phyloP scores from a whole-genome alignment of 2,329 filamentous ascomycete genomes.

The Lasiodiplodia hormozganensis region DNA sequence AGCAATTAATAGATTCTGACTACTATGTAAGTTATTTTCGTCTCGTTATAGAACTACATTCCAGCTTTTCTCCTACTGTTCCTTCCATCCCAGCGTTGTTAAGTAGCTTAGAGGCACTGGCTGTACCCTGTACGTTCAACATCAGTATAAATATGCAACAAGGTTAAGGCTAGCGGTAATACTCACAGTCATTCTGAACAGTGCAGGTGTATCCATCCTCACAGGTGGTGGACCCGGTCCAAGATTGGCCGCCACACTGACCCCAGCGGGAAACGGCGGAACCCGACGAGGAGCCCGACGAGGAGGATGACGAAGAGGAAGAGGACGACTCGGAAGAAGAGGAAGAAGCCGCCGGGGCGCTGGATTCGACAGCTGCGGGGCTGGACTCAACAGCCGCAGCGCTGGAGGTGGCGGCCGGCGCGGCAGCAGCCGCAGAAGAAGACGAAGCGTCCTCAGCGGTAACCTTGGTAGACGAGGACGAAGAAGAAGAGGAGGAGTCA shows the following conservation, averaged over 20 bases:
- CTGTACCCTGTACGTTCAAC: neutral
- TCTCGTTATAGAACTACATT: too few species aligned
- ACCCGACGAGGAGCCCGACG: neutral
- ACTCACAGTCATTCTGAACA: slow-evolving; percentile 8
- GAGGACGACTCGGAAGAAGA: neutral
- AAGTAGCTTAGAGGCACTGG: neutral
- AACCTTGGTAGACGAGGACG: neutral
- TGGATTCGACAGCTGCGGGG: neutral
- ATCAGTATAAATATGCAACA: neutral
- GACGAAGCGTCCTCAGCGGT: neutral
- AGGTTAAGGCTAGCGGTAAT: neutral
- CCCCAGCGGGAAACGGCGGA: neutral
- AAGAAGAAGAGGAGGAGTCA: neutral
- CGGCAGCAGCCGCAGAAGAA: neutral
- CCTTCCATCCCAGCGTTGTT: too few species aligned
- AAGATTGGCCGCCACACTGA: slow-evolving; percentile 1
- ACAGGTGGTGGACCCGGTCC: slow-evolving; percentile 2
- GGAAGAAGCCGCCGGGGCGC: neutral
- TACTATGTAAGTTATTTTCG: too few species aligned
- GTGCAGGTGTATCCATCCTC: neutral
- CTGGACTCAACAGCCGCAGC: neutral
- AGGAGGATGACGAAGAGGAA: neutral
- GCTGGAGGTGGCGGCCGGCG: neutral
- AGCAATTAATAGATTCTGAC: too few species aligned
- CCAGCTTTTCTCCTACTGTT: too few species aligned